Conservation (phyloP, 2,329 filamentous ascomycete species). For the Penicillium oxalicum region DNA sequence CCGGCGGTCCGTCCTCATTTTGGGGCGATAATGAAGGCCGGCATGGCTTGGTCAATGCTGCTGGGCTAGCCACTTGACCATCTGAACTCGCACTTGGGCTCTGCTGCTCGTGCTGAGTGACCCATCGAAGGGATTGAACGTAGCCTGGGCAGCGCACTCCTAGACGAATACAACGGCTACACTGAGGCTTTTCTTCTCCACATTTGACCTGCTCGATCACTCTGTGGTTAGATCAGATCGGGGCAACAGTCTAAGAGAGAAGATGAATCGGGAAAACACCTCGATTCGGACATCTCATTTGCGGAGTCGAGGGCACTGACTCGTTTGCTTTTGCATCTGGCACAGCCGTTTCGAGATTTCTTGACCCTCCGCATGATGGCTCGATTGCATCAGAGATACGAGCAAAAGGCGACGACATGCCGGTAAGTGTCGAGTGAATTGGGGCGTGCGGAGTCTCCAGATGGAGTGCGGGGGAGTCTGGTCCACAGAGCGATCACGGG, state of each 20-base stretch:
- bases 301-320: constrained; percentile 15
- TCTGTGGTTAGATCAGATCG: background rate
- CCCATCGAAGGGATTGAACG: constrained; percentile 34
- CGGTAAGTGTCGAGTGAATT: background rate
- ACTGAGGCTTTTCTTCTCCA: constrained; percentile 36
- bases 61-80: constrained; percentile 10
- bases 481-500: too few species aligned
- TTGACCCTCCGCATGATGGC: constrained; percentile 34
- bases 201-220: constrained; percentile 31
- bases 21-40: constrained; percentile 4
- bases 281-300: background rate
- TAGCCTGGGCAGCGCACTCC: constrained; percentile 36
- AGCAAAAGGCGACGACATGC: constrained; percentile 5
- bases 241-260: background rate
- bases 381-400: constrained; percentile 1
- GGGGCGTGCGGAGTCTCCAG: too few species aligned
- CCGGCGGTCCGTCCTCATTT: constrained; percentile 2
- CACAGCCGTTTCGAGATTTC: constrained; percentile 39
- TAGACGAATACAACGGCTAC: constrained; percentile 34
- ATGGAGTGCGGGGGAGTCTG: too few species aligned
- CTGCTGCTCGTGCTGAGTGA: constrained; percentile 28
- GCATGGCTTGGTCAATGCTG: constrained; percentile 10
- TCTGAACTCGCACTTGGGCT: constrained; percentile 15
- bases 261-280: background rate
- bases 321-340: constrained; percentile 39